A percentile compares a stretch with the other conserved stretches of the same genome.
Evolutionary conservation across 1,284 basidiomycete genomes (phyloP).

Genomic region (Gymnopus androsaceus): DNA sequence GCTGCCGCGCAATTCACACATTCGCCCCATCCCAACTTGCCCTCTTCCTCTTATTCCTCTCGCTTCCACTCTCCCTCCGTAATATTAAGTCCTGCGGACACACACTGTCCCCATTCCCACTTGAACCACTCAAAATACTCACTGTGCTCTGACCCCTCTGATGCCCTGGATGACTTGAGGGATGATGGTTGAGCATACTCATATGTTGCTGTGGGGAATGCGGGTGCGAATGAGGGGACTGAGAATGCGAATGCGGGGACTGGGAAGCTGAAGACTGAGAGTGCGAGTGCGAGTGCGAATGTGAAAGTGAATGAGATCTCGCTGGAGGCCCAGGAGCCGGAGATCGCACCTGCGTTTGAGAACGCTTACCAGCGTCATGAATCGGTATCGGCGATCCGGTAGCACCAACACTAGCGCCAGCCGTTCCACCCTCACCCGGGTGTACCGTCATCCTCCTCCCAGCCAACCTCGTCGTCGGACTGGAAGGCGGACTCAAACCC

Average conservation of each 20-base stretch:
- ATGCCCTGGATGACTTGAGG: conserved; percentile 32
- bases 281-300: background rate
- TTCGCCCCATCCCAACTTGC: conserved; percentile 72
- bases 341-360: background rate
- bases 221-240: background rate
- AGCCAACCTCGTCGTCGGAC: no score
- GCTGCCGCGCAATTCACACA: no score
- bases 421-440: background rate
- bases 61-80: conserved; percentile 43
- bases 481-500: no score
- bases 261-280: no score
- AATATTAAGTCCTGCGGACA: conserved; percentile 69
- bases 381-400: background rate
- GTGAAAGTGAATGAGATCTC: conserved; percentile 2
- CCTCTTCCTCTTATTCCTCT: conserved; percentile 62
- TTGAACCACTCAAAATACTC: background rate
- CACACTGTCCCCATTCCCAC: conserved; percentile 37
- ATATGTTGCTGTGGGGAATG: background rate
- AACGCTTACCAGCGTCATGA: background rate
- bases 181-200: background rate
- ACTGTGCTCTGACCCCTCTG: conserved; percentile 63
- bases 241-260: background rate
- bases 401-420: background rate
- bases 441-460: conserved; percentile 15
- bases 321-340: background rate